A percentile compares a stretch with the other conserved stretches of the same genome.
phyloP scores from a whole-genome alignment of 2,329 filamentous ascomycete genomes.

The Penicillium sp. region DNA sequence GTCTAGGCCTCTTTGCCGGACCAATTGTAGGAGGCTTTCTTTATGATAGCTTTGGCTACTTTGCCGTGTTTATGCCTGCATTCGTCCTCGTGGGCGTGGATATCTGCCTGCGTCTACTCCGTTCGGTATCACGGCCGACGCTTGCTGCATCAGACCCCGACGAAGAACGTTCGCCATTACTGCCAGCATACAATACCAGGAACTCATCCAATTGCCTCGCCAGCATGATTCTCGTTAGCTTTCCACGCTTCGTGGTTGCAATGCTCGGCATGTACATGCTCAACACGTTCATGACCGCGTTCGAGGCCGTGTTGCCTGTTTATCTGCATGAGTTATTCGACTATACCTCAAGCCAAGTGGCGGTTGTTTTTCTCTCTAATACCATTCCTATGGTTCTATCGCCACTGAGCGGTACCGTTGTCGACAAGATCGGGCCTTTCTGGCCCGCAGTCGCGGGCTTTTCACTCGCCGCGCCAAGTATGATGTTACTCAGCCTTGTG shows the following conservation, averaged over 20 bases:
- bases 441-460: slow-evolving; percentile 9
- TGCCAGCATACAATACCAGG: slow-evolving; percentile 42
- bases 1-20: slow-evolving; percentile 60
- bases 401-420: slow-evolving; percentile 3
- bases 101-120: slow-evolving; percentile 49
- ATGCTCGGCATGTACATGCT: slow-evolving; percentile 10
- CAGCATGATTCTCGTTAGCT: slow-evolving; percentile 4
- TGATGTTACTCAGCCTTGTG: slow-evolving; percentile 11
- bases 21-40: slow-evolving; percentile 66
- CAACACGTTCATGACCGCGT: slow-evolving; percentile 10
- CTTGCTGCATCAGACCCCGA: neutral
- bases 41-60: slow-evolving; percentile 51
- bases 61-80: slow-evolving; percentile 32
- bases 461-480: slow-evolving; percentile 4
- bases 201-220: neutral
- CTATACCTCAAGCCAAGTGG: slow-evolving; percentile 6
- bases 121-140: neutral
- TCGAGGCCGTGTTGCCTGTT: slow-evolving; percentile 11
- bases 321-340: slow-evolving; percentile 8
- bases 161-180: slow-evolving; percentile 42
- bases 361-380: slow-evolving; percentile 8
- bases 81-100: slow-evolving; percentile 47
- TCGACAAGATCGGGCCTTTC: slow-evolving; percentile 10
- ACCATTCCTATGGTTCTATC: slow-evolving; percentile 8
- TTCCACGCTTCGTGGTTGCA: slow-evolving; percentile 54